Evolutionary conservation across 2,329 filamentous ascomycete species (phyloP).

Genomic region (Mycogone perniciosa): DNA sequence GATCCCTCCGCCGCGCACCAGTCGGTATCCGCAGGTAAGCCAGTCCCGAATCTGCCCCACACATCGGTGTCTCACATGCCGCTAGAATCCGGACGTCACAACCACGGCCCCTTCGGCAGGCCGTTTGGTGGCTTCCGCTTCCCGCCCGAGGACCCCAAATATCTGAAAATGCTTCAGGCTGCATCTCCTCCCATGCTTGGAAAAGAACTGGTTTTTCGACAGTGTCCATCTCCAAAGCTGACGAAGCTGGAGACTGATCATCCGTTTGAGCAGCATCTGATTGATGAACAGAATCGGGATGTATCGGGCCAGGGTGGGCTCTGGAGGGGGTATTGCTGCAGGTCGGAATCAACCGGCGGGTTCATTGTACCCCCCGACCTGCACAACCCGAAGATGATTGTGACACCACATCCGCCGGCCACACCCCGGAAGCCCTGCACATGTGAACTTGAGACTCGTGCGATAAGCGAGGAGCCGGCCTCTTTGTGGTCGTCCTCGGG

Average conservation of each 20-base stretch:
- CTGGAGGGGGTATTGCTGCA: conserved; percentile 69
- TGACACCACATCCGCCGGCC: conserved; percentile 40
- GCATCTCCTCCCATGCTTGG: conserved; percentile 84
- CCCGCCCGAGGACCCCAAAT: conserved; percentile 33
- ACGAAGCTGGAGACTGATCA: conserved; percentile 80
- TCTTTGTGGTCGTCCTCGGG: conserved; percentile 21
- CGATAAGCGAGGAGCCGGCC: conserved; percentile 36
- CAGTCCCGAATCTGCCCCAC: conserved; percentile 9
- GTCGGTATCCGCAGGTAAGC: conserved; percentile 2
- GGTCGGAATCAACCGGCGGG: conserved; percentile 29
- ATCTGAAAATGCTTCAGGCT: conserved; percentile 43
- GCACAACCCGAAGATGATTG: conserved; percentile 43
- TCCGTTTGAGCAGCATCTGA: conserved; percentile 43
- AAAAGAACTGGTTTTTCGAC: conserved; percentile 69
- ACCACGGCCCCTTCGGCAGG: conserved; percentile 34
- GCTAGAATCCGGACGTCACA: conserved; percentile 34
- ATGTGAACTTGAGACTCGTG: conserved; percentile 31
- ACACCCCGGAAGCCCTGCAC: conserved; percentile 37
- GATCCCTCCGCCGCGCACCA: background rate
- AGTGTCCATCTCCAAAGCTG: conserved; percentile 74
- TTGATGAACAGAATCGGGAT: conserved; percentile 46
- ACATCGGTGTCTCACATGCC: conserved; percentile 29
- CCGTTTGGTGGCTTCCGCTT: conserved; percentile 37
- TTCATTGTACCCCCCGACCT: conserved; percentile 37
- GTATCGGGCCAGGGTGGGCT: conserved; percentile 57